Evolutionary conservation across 1,284 basidiomycete genomes (phyloP).

Genomic region (Cutaneotrichosporon spelunceum): DNA sequence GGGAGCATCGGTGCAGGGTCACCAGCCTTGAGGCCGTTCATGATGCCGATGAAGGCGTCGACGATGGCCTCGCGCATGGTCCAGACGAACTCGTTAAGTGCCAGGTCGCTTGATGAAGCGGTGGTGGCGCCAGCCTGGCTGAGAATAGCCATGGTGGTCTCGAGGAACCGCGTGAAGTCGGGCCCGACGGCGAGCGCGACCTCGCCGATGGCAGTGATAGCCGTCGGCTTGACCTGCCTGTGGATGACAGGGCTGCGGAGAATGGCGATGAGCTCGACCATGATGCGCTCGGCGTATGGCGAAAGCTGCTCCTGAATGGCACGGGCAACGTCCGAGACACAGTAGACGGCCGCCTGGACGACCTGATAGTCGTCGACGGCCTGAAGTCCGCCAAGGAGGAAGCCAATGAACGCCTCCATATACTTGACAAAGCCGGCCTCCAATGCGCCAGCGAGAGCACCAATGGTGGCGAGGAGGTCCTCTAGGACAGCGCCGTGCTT

Average conservation of each 20-base stretch:
- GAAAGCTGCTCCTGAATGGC: conserved; percentile 79
- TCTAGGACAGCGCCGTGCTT: conserved; percentile 96
- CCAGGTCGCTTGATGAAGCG: conserved; percentile 63
- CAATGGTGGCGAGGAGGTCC: conserved; percentile 92
- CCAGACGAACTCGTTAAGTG: conserved; percentile 73
- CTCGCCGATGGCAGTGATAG: conserved; percentile 93
- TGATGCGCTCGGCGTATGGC: conserved; percentile 81
- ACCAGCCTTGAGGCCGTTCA: conserved; percentile 82
- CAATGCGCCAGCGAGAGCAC: conserved; percentile 75
- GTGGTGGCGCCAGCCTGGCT: conserved; percentile 83
- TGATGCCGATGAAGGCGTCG: conserved; percentile 93
- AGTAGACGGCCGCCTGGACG: conserved; percentile 90
- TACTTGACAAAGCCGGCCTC: conserved; percentile 84
- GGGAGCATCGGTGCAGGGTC: conserved; percentile 63
- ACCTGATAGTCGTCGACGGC: conserved; percentile 93
- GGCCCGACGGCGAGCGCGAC: conserved; percentile 88
- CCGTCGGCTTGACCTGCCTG: conserved; percentile 93
- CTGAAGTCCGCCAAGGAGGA: conserved; percentile 83
- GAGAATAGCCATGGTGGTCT: conserved; percentile 86
- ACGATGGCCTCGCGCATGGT: conserved; percentile 90
- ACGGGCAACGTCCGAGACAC: conserved; percentile 92
- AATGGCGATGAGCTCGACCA: conserved; percentile 87
- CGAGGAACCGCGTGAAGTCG: conserved; percentile 82
- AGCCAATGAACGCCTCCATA: conserved; percentile 84
- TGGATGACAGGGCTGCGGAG: conserved; percentile 87